Base-by-base conservation (phyloP, 352 stramenopile genomes). In the Pythium biforme region DNA sequence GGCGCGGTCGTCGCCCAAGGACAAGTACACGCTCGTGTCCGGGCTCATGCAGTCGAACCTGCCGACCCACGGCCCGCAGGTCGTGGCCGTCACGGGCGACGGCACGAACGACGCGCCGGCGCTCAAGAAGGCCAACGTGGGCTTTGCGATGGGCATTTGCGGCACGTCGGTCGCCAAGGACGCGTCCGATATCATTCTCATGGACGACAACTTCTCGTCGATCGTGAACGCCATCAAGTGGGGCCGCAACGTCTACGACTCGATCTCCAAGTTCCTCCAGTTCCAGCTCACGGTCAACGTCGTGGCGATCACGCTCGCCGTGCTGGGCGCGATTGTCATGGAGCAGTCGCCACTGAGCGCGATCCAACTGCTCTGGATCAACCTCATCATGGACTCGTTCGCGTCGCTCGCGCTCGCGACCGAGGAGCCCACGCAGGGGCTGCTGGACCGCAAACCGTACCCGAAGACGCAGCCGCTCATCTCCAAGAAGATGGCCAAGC, bases 321-420 rank as follows among this genome's bases (percentile, higher is more conserved):
- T 98, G 64, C 45, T 99, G 20, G 90, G 89, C 4, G 91, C 94
- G n/a, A 74, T 90, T 10, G 76, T 88, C 20, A 57, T 90, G 1
- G 77, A 90, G 57, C 76, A 90, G 61, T 92, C 83, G 20, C 95
- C 95, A 1, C 76, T 99, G 20, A 97, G 89, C 41, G 93, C 96
- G 12, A 90, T 99, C 8, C 97, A 98, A 73, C 89, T 99, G 82
- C 77, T 99, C 0, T 99, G 96, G 96, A 94, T 99, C 47, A 99
- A 99, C 68, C 77, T 99, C 23, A 98, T 99, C 69, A 99, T 99
- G 96, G 97, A 99, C 71, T 98, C 94, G 11, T 97, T 99, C 70
- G 96, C 95, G 23, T 97, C 96, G n/a, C 68, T 99, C 23, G 95
- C 97, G 9, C 82, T 99, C 19, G 96, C 94, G 33, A 99, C 96